Base-by-base conservation (phyloP, 1,139 yeast species). In the Blastobotrys malaysiensis region DNA sequence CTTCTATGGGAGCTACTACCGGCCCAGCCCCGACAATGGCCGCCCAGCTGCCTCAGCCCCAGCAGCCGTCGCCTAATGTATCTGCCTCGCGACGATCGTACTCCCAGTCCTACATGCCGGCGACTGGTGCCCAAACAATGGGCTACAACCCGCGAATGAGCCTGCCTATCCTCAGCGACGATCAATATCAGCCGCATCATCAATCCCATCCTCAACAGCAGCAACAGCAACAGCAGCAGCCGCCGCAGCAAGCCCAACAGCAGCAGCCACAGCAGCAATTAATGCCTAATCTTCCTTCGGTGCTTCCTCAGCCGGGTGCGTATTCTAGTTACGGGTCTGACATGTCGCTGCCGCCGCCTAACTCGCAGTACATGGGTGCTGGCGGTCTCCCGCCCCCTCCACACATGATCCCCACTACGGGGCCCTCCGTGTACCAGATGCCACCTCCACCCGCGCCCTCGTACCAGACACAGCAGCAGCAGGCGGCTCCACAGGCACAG, bases 161-260 rank as follows among this genome's bases (percentile, higher is more conserved):
- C 36, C 36, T 26, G 36, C 36, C 36, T 26, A 26, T 26, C 50
- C 48, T 14, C 53, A 31, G 36, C 43, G 36, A 19, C 49, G 43
- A 13, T 14, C 49, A 36, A 9, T 13, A 18, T n/a, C 20, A n/a
- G 46, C 45, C 19, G 18, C 45, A 18, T 16, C 39, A 43, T 13
- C 51, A 43, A 43, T 11, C 19, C 9, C 49, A 31, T 21, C 49
- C 24, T 5, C 52, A 53, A 20, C 50, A 50, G 48, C 57, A 51
- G 22, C 59, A 45, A 43, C 58, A 49, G 13, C 58, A 51, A 43
- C 56, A 55, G 49, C 52, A 54, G 27, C n/a, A n/a, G n/a, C n/a
- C n/a, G n/a, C n/a, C n/a, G n/a, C n/a, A n/a, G n/a, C n/a, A n/a
- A n/a, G n/a, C n/a, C n/a, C 57, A 51, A 20, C 59, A 45, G 39